A percentile compares a stretch with the other conserved stretches of the same genome.
Evolutionary conservation across 2,329 filamentous ascomycete species (phyloP).

Genomic region (Aspergillus tanneri): DNA sequence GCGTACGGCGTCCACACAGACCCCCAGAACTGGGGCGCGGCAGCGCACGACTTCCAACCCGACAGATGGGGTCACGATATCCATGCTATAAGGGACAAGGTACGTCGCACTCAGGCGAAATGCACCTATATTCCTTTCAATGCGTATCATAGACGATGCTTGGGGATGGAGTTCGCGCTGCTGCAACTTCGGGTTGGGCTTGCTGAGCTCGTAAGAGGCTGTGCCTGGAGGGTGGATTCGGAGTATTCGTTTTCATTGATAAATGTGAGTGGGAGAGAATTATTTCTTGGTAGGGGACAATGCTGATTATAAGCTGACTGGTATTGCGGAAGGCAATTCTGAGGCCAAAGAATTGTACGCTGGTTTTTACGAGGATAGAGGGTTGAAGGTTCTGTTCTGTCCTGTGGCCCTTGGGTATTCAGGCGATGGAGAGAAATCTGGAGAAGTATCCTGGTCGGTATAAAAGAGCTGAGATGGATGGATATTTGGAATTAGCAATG

Average conservation of each 20-base stretch:
- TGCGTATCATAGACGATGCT: constrained; percentile 29
- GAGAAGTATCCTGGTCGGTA: no score
- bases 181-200: constrained; percentile 27
- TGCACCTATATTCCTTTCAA: constrained; percentile 34
- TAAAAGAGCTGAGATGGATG: no score
- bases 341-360: no score
- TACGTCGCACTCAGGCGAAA: constrained; percentile 26
- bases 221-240: background rate
- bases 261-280: no score
- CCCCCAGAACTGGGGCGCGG: constrained; percentile 31
- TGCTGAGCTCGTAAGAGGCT: constrained; percentile 15
- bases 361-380: no score
- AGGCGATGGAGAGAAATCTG: no score
- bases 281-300: no score
- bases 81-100: constrained; percentile 28
- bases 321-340: no score
- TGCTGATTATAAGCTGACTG: no score
- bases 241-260: background rate
- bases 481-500: no score
- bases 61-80: constrained; percentile 39
- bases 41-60: constrained; percentile 35
- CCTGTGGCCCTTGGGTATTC: no score
- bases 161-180: constrained; percentile 32
- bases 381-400: no score
- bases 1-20: constrained; percentile 44